Base-by-base conservation (phyloP, 73 alveolate genomes). In the Paramecium primaurelia region DNA sequence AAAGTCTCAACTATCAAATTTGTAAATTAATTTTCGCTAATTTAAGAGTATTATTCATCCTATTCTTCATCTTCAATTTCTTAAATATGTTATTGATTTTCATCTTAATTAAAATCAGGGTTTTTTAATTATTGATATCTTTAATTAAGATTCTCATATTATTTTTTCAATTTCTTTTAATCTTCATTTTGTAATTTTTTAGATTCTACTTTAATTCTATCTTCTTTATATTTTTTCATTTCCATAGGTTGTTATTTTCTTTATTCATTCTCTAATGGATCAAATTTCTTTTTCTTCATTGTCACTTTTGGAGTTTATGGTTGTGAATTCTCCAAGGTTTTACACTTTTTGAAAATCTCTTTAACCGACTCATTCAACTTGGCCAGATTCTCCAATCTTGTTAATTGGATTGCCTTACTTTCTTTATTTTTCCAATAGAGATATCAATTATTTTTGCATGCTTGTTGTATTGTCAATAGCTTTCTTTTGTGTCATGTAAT, bases 221-320 rank as follows among this genome's bases (percentile, higher is more conserved):
- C 59, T 10, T 47, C 59, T 47, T 47, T 47, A 47, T 3, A 11
- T 47, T 47, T 47, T 10, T 47, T 11, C 7, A 11, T 47, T 11
- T 11, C 18, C 4, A 47, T 9, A 9, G 59, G 59, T 26, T 47
- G 8, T 11, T 47, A 1, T 47, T 47, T 47, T 47, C 59, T 47
- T 47, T 11, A 47, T 47, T 47, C 59, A 11, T 11, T 47, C 8
- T 47, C 59, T 1, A 47, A 9, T 47, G 59, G 59, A 9, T 47
- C 59, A 47, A 9, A 11, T 47, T 47, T 47, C 59, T 34, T 71
- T 71, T 71, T 71, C 54, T 71, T 71, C 11, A 71, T 71, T 32
- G 47, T 32, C 89, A 77, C 64, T 44, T 77, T 77, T 18, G 89
- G 89, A 8, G 89, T 77, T 40, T 77, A 42, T n/a, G 89, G 89